Conservation (phyloP, 805 yeast genomes). For the Yamadazyma nakazawae region DNA sequence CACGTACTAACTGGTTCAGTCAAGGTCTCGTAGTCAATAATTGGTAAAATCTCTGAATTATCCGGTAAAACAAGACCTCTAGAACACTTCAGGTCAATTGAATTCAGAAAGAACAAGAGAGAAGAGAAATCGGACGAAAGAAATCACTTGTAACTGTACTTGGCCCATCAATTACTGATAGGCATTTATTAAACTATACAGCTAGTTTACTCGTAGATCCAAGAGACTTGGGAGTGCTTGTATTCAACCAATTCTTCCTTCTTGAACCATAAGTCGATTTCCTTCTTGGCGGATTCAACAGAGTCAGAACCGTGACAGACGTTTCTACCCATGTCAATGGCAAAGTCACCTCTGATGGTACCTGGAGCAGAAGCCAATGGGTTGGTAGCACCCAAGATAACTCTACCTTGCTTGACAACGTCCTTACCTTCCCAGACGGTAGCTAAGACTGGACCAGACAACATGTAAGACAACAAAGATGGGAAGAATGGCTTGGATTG, state of each 20-base stretch:
- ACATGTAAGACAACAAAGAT: conserved; percentile 92
- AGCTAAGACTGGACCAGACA: conserved; percentile 97
- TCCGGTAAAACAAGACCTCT: too few species aligned
- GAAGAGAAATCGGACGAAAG: background rate
- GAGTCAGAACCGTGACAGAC: conserved; percentile 99
- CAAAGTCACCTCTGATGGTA: conserved; percentile 99
- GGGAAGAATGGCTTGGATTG: conserved; percentile 98
- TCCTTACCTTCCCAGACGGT: conserved; percentile 99
- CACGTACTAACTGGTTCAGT: too few species aligned
- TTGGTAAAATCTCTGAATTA: too few species aligned
- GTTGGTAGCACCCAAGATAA: conserved; percentile 98
- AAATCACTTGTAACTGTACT: background rate
- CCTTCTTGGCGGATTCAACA: conserved; percentile 95
- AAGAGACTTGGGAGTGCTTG: conserved; percentile 78
- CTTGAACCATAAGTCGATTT: conserved; percentile 97
- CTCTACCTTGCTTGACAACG: conserved; percentile 98
- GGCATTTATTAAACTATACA: background rate
- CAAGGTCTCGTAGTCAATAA: too few species aligned
- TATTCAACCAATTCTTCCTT: conserved; percentile 91
- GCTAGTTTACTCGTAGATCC: conserved; percentile 84
- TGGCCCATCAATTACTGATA: background rate
- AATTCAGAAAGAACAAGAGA: background rate
- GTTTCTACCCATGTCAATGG: conserved; percentile 98
- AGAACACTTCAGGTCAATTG: too few species aligned
- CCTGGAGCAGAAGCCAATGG: conserved; percentile 98